Evolutionary conservation across 495 filamentous ascomycete species (phyloP).

Genomic region (Penicillium ochrochloron): DNA sequence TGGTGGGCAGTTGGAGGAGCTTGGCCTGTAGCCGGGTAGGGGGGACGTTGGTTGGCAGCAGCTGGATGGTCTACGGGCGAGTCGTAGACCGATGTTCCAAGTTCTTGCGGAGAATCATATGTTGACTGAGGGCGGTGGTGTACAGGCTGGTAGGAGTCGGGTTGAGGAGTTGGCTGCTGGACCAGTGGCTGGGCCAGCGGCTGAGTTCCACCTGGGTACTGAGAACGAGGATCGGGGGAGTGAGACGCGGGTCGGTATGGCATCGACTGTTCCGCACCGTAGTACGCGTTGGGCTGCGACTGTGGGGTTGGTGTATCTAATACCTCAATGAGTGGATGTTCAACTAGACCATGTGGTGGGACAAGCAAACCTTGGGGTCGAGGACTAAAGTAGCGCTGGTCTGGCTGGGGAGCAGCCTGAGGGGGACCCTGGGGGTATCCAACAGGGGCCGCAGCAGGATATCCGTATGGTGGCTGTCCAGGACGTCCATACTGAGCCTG

Average conservation of each 20-base stretch:
- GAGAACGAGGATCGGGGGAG: conserved; percentile 51
- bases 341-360: neutral
- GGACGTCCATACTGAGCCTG: conserved; percentile 73
- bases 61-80: conserved; percentile 65
- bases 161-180: conserved; percentile 42
- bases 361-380: conserved; percentile 52
- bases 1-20: conserved; percentile 45
- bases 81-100: conserved; percentile 83
- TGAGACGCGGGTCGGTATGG: conserved; percentile 46
- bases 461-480: conserved; percentile 65
- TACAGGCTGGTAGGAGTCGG: conserved; percentile 47
- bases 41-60: conserved; percentile 39
- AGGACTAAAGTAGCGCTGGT: conserved; percentile 75
- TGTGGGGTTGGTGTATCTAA: conserved; percentile 40
- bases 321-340: conserved; percentile 3
- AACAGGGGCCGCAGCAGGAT: conserved; percentile 56
- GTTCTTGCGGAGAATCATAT: conserved; percentile 79
- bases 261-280: conserved; percentile 42
- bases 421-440: conserved; percentile 54
- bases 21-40: conserved; percentile 49
- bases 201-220: conserved; percentile 40
- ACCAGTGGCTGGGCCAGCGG: conserved; percentile 34
- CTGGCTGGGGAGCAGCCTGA: conserved; percentile 61
- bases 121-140: conserved; percentile 70
- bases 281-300: conserved; percentile 37